A percentile compares a stretch with the other conserved stretches of the same genome.
Conservation (phyloP, 2,329 filamentous ascomycete genomes). For the Bipolaris zeicola region DNA sequence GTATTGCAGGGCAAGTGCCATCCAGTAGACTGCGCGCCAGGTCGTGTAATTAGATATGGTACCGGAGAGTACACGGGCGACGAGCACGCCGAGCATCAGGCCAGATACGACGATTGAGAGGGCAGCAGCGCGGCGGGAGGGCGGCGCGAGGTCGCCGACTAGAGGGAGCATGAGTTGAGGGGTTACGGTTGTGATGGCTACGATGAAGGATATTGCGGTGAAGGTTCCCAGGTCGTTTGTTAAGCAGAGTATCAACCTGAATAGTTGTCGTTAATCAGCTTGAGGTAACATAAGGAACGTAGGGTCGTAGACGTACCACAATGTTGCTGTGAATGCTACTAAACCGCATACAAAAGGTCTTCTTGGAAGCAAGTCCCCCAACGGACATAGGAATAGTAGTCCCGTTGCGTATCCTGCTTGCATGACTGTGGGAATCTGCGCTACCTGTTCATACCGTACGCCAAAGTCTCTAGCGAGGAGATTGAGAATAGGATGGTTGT, state of each 20-base stretch:
- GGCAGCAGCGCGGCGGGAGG: constrained; percentile 68
- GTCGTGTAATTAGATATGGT: constrained; percentile 73
- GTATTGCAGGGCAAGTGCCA: constrained; percentile 73
- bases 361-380: constrained; percentile 72
- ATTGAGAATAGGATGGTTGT: constrained; percentile 79
- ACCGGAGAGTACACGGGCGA: constrained; percentile 76
- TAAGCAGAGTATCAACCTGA: constrained; percentile 68
- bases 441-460: constrained; percentile 70
- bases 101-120: constrained; percentile 78
- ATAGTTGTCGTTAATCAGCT: not conserved
- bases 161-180: constrained; percentile 77
- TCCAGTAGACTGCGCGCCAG: constrained; percentile 82
- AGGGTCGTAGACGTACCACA: constrained; percentile 59
- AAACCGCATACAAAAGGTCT: constrained; percentile 72
- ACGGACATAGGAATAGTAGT: constrained; percentile 73
- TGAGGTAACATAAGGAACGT: not conserved
- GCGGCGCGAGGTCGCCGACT: constrained; percentile 77
- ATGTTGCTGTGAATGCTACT: constrained; percentile 69
- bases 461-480: constrained; percentile 73
- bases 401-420: constrained; percentile 81
- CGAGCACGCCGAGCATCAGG: constrained; percentile 74
- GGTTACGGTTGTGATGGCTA: constrained; percentile 78
- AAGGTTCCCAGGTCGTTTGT: constrained; percentile 70
- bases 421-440: constrained; percentile 73
- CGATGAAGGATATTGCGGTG: constrained; percentile 72